These are phyloP conservation scores for Senna siamea DNA, from an alignment of 306 rosid species.

Conservation along the genomic window DNA sequence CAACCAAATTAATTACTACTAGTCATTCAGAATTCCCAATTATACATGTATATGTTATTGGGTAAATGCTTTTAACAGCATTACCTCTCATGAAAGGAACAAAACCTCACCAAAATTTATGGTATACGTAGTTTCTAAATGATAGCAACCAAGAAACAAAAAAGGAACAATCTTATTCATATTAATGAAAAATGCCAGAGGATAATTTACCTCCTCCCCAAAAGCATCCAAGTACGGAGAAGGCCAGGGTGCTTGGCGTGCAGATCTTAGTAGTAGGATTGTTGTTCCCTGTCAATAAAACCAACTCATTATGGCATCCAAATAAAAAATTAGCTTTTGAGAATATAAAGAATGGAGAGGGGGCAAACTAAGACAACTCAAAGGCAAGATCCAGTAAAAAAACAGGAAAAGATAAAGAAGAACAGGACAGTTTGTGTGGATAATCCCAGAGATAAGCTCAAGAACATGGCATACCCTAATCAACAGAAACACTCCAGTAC, in stretches of 20 bases:
- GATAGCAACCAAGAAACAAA: neutral
- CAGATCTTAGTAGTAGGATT: conserved; percentile 84
- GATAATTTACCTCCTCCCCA: conserved; percentile 90
- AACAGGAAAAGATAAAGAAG: neutral
- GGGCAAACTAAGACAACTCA: conserved; percentile 13
- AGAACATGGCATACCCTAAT: conserved; percentile 61
- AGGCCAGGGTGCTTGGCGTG: conserved; percentile 98
- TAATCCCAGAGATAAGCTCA: too few species aligned
- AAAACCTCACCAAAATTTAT: neutral
- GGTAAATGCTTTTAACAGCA: neutral
- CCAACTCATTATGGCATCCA: conserved; percentile 16
- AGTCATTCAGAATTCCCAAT: neutral
- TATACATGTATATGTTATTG: neutral
- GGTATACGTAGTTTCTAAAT: conserved; percentile 3
- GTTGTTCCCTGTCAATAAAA: conserved; percentile 72
- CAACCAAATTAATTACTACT: neutral
- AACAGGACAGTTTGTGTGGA: too few species aligned
- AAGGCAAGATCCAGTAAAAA: conserved; percentile 7
- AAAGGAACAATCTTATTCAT: neutral
- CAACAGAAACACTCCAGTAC: conserved; percentile 89
- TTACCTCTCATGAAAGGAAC: neutral
- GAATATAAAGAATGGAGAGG: conserved; percentile 3
- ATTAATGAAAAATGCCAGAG: conserved; percentile 17
- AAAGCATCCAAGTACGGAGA: conserved; percentile 94
- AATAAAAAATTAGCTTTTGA: conserved; percentile 6